phyloP scores from a whole-genome alignment of 1,284 basidiomycete genomes.

The Malassezia psittaci region DNA sequence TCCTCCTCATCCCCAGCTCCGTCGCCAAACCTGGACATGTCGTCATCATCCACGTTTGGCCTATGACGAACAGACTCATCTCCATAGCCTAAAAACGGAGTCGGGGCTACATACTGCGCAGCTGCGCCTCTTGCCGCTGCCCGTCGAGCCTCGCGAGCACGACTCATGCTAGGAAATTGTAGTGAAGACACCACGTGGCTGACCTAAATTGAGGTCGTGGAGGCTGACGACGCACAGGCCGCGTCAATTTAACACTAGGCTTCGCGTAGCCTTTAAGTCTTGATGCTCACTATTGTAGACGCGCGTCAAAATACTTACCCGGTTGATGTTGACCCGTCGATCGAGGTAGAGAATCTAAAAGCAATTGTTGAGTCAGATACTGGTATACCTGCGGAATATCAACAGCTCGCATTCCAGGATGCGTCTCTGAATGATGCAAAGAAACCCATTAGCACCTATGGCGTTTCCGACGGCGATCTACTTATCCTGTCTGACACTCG shows the following conservation, averaged over 20 bases:
- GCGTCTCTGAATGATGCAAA: conserved; percentile 21
- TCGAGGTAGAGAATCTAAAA: conserved; percentile 40
- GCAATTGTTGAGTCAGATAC: conserved; percentile 36
- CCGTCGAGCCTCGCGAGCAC: neutral
- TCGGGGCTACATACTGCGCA: conserved; percentile 3
- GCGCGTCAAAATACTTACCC: conserved; percentile 32
- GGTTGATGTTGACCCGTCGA: conserved; percentile 33
- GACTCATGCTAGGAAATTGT: neutral
- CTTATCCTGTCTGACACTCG: conserved; percentile 21
- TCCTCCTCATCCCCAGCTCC: conserved; percentile 23
- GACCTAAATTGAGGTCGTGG: neutral
- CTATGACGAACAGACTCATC: conserved; percentile 10
- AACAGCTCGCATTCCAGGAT: conserved; percentile 26
- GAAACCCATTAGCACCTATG: conserved; percentile 25
- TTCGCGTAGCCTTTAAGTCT: neutral
- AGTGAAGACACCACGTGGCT: no score
- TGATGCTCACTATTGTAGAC: conserved; percentile 41
- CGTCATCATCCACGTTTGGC: conserved; percentile 56
- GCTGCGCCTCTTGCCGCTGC: neutral
- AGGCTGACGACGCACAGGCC: conserved; percentile 4
- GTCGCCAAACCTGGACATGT: conserved; percentile 39
- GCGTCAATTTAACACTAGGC: neutral
- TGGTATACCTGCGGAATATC: conserved; percentile 24
- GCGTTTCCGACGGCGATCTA: conserved; percentile 35
- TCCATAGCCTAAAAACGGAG: conserved; percentile 11